These are phyloP conservation scores for Mrakiaceae sp. DNA, from an alignment of 1,284 basidiomycete species.

Conservation along the genomic window DNA sequence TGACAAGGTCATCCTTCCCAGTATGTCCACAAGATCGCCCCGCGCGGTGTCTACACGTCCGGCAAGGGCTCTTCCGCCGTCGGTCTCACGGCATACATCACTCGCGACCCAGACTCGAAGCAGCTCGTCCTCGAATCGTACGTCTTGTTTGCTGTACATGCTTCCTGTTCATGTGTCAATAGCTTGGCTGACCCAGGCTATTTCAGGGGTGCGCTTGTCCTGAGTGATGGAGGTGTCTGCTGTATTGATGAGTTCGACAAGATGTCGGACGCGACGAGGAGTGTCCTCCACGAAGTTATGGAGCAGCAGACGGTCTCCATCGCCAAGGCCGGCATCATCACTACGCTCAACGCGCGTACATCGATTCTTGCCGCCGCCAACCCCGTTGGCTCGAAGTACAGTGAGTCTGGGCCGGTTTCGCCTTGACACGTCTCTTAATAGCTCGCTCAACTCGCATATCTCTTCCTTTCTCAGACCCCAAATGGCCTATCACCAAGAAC, in stretches of 20 bases:
- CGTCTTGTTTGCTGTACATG: background rate
- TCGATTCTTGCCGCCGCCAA: slow-evolving; percentile 96
- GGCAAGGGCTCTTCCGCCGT: slow-evolving; percentile 97
- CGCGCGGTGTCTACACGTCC: slow-evolving; percentile 90
- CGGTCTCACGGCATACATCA: slow-evolving; percentile 95
- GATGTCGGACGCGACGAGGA: slow-evolving; percentile 93
- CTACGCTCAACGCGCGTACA: slow-evolving; percentile 91
- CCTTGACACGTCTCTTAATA: background rate
- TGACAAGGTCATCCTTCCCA: slow-evolving; percentile 29
- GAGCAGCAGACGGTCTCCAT: slow-evolving; percentile 99
- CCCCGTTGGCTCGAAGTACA: slow-evolving; percentile 92
- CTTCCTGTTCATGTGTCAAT: background rate
- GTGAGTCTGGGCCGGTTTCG: background rate
- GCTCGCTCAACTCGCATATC: background rate
- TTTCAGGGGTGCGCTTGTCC: slow-evolving; percentile 78
- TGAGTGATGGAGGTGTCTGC: slow-evolving; percentile 95
- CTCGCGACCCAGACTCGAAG: slow-evolving; percentile 93
- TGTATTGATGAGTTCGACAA: slow-evolving; percentile 99
- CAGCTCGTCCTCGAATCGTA: slow-evolving; percentile 92
- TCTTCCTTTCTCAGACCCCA: slow-evolving; percentile 40
- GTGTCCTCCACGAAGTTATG: slow-evolving; percentile 98
- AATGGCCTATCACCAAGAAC: slow-evolving; percentile 68
- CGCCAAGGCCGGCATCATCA: slow-evolving; percentile 99
- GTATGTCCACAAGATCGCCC: slow-evolving; percentile 98
- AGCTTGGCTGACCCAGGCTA: background rate